Conservation (phyloP, 176 grass and related monocot genomes). For the Zoysia pacifica region DNA sequence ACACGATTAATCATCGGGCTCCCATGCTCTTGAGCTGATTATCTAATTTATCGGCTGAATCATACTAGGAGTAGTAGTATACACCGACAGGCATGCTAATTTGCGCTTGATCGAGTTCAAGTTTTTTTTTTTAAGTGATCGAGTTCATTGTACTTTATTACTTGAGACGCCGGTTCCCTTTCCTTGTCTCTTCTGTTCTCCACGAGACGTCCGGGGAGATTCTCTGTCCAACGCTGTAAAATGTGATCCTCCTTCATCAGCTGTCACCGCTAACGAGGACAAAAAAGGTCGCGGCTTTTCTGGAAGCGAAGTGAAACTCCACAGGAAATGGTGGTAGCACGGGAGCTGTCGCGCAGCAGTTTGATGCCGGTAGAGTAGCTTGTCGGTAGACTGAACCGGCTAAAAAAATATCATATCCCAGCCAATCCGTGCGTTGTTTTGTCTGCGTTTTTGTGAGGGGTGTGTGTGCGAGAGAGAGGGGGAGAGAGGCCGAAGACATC, state of each 20-base stretch:
- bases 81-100: not conserved
- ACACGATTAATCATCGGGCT: not conserved
- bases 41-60: not conserved
- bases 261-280: not conserved
- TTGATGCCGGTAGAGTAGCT: constrained; percentile 7
- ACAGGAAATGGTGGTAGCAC: not conserved
- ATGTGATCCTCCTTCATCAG: not conserved
- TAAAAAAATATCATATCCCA: not conserved
- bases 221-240: not conserved
- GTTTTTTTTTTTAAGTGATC: no score
- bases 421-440: not conserved
- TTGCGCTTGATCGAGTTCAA: not conserved
- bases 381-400: constrained; percentile 22
- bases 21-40: not conserved
- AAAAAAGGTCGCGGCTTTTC: not conserved
- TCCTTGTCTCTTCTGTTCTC: not conserved
- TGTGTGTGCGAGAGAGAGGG: not conserved
- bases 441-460: not conserved
- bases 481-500: not conserved
- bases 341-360: constrained; percentile 1
- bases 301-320: not conserved
- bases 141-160: no score
- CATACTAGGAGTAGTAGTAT: not conserved
- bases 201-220: not conserved
- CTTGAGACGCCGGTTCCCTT: not conserved